A percentile compares a stretch with the other conserved stretches of the same genome.
phyloP scores from a whole-genome alignment of 2,329 filamentous ascomycete species.

The Curvularia sp. region DNA sequence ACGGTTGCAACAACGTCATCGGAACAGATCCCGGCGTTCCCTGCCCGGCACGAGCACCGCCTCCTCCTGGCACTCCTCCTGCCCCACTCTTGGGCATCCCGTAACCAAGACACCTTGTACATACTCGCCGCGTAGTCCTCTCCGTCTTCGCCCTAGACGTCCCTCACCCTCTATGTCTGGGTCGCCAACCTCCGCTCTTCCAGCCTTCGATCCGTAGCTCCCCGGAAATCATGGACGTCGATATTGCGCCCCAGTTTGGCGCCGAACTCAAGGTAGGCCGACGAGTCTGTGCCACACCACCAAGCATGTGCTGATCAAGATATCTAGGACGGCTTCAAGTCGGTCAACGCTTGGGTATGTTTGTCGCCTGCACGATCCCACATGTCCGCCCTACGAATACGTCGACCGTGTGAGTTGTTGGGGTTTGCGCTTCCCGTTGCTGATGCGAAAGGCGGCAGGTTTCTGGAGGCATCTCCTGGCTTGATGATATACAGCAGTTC shows the following conservation, averaged over 20 bases:
- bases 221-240: conserved; percentile 72
- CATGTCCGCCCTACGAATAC: not conserved
- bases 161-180: conserved; percentile 34
- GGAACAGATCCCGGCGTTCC: conserved; percentile 32
- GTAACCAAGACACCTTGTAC: conserved; percentile 21
- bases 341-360: conserved; percentile 84
- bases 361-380: conserved; percentile 31
- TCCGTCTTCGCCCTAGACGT: conserved; percentile 26
- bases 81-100: conserved; percentile 40
- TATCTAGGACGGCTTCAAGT: conserved; percentile 89
- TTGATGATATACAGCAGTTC: conserved; percentile 96
- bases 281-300: conserved; percentile 17
- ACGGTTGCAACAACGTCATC: conserved; percentile 11
- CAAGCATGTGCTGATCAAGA: conserved; percentile 37
- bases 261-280: conserved; percentile 83
- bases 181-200: conserved; percentile 31
- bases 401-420: conserved; percentile 17
- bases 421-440: conserved; percentile 20
- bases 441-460: conserved; percentile 59
- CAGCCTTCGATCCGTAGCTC: conserved; percentile 24
- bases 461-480: conserved; percentile 85
- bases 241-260: conserved; percentile 85
- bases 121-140: conserved; percentile 32
- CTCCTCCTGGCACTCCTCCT: conserved; percentile 32
- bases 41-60: conserved; percentile 35